A percentile compares a stretch with the other conserved stretches of the same genome.
phyloP scores from a whole-genome alignment of 768 basidiomycete species.

The Holtermanniella nyarrowii region DNA sequence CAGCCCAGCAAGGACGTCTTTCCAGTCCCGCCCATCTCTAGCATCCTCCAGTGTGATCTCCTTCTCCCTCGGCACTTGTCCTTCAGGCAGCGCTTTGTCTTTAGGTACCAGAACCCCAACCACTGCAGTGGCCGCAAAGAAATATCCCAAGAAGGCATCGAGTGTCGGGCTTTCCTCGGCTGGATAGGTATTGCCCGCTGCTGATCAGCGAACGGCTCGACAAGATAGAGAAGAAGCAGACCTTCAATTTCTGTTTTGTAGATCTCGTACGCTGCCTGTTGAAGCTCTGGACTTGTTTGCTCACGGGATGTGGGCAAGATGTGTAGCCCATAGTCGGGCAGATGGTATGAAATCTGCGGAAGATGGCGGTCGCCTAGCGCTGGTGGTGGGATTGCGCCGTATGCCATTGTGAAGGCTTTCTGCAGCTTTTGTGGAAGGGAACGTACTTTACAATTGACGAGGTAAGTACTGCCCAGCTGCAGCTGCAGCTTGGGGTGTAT shows the following conservation, averaged over 20 bases:
- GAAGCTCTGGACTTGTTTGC: background rate
- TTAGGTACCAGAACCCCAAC: slow-evolving; percentile 48
- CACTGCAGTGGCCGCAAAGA: slow-evolving; percentile 66
- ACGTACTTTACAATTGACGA: no score
- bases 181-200: slow-evolving; percentile 65
- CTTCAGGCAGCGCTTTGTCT: slow-evolving; percentile 7
- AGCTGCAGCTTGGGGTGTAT: no score
- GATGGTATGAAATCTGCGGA: background rate
- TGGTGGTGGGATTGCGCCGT: background rate
- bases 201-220: background rate
- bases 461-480: no score
- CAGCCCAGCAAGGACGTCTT: slow-evolving; percentile 53
- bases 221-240: background rate
- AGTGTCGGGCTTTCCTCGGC: slow-evolving; percentile 53
- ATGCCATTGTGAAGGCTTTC: background rate
- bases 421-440: background rate
- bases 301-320: background rate
- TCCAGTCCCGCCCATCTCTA: slow-evolving; percentile 13
- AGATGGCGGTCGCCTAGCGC: background rate
- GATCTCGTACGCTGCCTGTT: background rate
- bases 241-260: background rate
- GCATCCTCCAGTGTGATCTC: slow-evolving; percentile 26
- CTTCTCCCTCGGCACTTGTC: background rate
- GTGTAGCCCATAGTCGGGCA: background rate
- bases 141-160: slow-evolving; percentile 60